phyloP scores from a whole-genome alignment of 192 early-diverging fungal genomes.

The Bifiguratus adelaidae region DNA sequence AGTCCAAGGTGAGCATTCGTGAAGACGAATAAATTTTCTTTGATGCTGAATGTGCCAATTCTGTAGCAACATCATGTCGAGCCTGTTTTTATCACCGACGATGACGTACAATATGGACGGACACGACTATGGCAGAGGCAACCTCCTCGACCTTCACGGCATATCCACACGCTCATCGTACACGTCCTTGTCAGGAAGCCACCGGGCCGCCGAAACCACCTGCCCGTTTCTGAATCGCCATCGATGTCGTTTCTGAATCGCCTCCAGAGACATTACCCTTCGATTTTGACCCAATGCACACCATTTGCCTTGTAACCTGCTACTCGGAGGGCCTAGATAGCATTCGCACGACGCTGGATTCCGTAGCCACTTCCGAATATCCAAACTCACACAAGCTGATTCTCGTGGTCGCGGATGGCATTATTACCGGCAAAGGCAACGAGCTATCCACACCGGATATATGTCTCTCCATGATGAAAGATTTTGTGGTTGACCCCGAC shows the following conservation, averaged over 20 bases:
- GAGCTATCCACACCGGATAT: constrained; percentile 65
- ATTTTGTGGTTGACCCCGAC: constrained; percentile 32
- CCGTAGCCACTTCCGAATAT: constrained; percentile 72
- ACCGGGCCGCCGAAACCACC: not conserved
- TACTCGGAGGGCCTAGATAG: constrained; percentile 85
- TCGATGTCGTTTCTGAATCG: constrained; percentile 21
- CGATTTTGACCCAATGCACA: constrained; percentile 38
- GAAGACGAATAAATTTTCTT: constrained; percentile 1
- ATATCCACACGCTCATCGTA: too few species aligned
- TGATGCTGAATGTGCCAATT: not conserved
- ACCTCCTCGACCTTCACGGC: too few species aligned
- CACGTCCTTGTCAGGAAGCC: not conserved
- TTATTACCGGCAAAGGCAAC: constrained; percentile 77
- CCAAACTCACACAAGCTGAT: constrained; percentile 79
- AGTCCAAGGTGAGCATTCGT: constrained; percentile 2
- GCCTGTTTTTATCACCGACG: not conserved
- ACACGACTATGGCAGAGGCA: constrained; percentile 1
- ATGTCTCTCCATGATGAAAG: constrained; percentile 66
- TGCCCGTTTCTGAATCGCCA: constrained; percentile 21
- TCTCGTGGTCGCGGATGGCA: constrained; percentile 82
- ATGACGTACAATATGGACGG: not conserved
- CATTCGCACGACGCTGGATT: constrained; percentile 75
- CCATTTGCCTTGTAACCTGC: constrained; percentile 74
- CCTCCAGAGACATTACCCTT: constrained; percentile 34
- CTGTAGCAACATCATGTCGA: not conserved